phyloP scores from a whole-genome alignment of 768 basidiomycete genomes.

The Naganishia onofrii region DNA sequence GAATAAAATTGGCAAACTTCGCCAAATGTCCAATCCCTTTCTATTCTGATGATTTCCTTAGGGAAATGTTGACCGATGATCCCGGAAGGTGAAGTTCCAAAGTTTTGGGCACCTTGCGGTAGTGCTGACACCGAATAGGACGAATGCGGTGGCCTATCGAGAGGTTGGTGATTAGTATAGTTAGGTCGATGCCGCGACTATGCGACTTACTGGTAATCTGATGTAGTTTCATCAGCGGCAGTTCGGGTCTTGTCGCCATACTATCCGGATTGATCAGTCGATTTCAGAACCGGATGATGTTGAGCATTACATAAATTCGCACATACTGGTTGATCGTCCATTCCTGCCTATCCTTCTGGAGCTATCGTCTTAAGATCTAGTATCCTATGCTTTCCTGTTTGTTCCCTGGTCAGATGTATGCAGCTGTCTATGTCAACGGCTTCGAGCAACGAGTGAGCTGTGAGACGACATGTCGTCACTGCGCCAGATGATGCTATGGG shows the following conservation, averaged over 20 bases:
- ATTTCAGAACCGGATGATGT: background rate
- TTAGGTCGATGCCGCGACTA: background rate
- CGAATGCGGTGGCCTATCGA: slow-evolving; percentile 39
- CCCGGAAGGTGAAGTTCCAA: slow-evolving; percentile 74
- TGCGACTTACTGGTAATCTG: background rate
- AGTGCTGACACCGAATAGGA: slow-evolving; percentile 42
- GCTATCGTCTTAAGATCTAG: too few species aligned
- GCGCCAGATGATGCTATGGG: background rate
- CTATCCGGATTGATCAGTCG: background rate
- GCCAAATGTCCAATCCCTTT: slow-evolving; percentile 86
- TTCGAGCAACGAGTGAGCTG: background rate
- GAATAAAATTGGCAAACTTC: slow-evolving; percentile 87
- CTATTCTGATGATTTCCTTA: slow-evolving; percentile 84
- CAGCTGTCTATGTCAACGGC: too few species aligned
- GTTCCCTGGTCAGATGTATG: too few species aligned
- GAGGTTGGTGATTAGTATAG: background rate
- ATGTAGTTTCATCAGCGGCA: background rate
- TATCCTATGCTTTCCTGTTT: too few species aligned
- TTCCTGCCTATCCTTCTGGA: background rate
- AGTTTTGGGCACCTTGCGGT: slow-evolving; percentile 51
- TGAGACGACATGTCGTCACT: background rate
- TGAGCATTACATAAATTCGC: background rate
- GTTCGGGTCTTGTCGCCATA: background rate
- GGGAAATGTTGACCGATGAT: slow-evolving; percentile 86
- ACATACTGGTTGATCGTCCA: background rate